Evolutionary conservation across 2,329 filamentous ascomycete genomes (phyloP), one percentile per base, ranked within the genome.

Genomic region (Aspergillus fischeri): DNA sequence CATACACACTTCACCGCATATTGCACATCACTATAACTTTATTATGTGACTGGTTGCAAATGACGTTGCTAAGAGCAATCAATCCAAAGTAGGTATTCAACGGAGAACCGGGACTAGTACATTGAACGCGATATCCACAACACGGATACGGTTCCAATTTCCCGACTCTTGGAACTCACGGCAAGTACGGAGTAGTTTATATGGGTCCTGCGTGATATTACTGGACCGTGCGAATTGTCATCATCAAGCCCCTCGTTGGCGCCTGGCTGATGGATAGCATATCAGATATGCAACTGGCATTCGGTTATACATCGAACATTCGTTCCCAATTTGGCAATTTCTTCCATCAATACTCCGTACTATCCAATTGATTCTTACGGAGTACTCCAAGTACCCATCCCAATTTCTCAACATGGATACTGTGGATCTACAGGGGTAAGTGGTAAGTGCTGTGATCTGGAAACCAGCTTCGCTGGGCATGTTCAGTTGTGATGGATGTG

Each of bases 21-120:
- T 47, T 24, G 21, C 11, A 47, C 21, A 47, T 27, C 11, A 5
- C 3, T 35, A 17, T 17, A 6, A 14, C 14, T 14, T 24, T 14
- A 14, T 44, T 41, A 58, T 62, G 60, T 63, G 61, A 63, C 61
- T 62, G 50, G 57, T 62, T 58, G 48, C 47, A 49, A 51, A 47
- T 48, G 45, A 53, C 25, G 28, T 35, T 49, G 52, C 24, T 47
- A 42, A 56, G n/a, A 32, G 32, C 51, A 52, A 51, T 29, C 58
- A 48, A 60, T 59, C 55, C 54, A 60, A 60, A 47, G 5, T 47
- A 38, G 32, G 32, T 17, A 38, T 27, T 24, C 11, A 47, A 21
- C 14, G 5, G 14, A 21, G 21, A 45, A 11, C 4, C 21, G 10
- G 21, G 42, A 21, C 58, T 29, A n/a, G n/a, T n/a, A 29, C 28